Conservation (phyloP, 805 yeast genomes). For the Kregervanrija fluxuum region DNA sequence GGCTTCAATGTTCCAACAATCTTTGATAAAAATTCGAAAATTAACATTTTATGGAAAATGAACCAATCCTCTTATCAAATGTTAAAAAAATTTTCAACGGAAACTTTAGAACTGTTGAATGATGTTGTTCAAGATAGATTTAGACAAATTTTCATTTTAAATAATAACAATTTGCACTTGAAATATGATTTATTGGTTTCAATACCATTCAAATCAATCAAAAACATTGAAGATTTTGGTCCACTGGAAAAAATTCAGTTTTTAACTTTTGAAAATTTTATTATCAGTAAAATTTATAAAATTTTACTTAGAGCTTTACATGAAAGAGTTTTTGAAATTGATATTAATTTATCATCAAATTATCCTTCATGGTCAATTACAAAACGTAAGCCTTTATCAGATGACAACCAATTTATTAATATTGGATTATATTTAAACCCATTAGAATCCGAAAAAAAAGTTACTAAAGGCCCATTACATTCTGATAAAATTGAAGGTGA, state of each 20-base stretch:
- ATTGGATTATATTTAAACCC: slow-evolving; percentile 68
- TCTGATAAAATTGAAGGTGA: slow-evolving; percentile 50
- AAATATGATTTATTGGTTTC: slow-evolving; percentile 61
- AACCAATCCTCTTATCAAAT: slow-evolving; percentile 56
- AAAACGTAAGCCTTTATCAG: slow-evolving; percentile 45
- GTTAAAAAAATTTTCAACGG: slow-evolving; percentile 57
- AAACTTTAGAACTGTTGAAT: slow-evolving; percentile 60
- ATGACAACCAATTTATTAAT: slow-evolving; percentile 28
- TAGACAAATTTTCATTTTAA: slow-evolving; percentile 64
- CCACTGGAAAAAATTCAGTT: slow-evolving; percentile 67
- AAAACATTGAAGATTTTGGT: slow-evolving; percentile 42
- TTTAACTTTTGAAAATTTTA: slow-evolving; percentile 58
- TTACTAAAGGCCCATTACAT: slow-evolving; percentile 79
- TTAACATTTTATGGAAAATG: slow-evolving; percentile 80
- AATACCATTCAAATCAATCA: slow-evolving; percentile 37
- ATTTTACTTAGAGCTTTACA: slow-evolving; percentile 53
- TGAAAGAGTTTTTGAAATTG: slow-evolving; percentile 35
- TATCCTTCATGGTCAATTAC: slow-evolving; percentile 31
- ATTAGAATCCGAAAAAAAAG: slow-evolving; percentile 67
- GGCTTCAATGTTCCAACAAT: slow-evolving; percentile 72
- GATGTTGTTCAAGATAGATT: slow-evolving; percentile 83
- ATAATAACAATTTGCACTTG: slow-evolving; percentile 43
- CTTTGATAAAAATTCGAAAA: slow-evolving; percentile 67
- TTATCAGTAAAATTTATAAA: slow-evolving; percentile 53
- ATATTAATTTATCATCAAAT: slow-evolving; percentile 20